Conservation (phyloP, 805 yeast genomes). For the Gaillardinia entomophila region DNA sequence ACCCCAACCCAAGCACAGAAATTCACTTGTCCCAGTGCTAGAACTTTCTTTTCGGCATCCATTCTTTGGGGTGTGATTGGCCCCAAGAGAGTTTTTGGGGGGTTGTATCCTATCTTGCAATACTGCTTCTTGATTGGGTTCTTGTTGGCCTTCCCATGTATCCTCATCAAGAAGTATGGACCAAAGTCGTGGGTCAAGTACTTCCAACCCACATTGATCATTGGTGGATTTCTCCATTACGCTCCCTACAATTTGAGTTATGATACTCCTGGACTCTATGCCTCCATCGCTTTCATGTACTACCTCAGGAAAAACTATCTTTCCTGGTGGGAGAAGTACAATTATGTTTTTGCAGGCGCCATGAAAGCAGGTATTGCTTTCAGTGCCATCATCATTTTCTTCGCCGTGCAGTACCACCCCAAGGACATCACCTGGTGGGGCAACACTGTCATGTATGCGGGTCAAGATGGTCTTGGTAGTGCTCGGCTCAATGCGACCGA, state of each 20-base stretch:
- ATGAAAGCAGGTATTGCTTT: conserved; percentile 31
- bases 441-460: conserved; percentile 10
- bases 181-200: conserved; percentile 14
- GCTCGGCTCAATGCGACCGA: conserved; percentile 12
- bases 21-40: conserved; percentile 3
- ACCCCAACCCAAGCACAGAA: conserved; percentile 2
- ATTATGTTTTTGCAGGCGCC: conserved; percentile 24
- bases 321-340: conserved; percentile 33
- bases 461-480: conserved; percentile 1
- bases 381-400: conserved; percentile 28
- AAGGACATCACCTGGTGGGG: conserved; percentile 29
- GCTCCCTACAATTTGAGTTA: conserved; percentile 31
- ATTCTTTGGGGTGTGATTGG: conserved; percentile 14
- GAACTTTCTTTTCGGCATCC: conserved; percentile 7
- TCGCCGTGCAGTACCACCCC: conserved; percentile 29
- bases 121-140: conserved; percentile 31
- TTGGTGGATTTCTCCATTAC: conserved; percentile 24
- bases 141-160: conserved; percentile 16
- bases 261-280: conserved; percentile 23
- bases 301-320: conserved; percentile 20
- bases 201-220: conserved; percentile 29
- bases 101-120: conserved; percentile 28
- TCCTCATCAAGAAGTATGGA: conserved; percentile 8
- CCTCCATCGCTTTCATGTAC: conserved; percentile 20
- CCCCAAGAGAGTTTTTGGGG: conserved; percentile 23